Conservation (phyloP, 176 grass and related monocot species). For the Avena sativa region DNA sequence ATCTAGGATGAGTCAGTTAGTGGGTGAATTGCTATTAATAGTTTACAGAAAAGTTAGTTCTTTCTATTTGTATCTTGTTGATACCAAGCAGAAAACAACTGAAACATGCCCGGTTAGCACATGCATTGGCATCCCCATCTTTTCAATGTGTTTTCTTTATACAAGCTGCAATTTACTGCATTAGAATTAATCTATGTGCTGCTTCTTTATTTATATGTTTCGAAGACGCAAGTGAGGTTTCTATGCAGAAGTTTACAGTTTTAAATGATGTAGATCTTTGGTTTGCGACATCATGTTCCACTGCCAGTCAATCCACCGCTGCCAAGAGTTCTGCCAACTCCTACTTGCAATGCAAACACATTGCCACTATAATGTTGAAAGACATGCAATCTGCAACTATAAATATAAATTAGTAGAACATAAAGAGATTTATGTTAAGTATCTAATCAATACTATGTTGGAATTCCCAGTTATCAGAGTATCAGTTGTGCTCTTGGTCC, state of each 20-base stretch:
- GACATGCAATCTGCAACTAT: background rate
- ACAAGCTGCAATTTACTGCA: background rate
- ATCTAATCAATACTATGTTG: background rate
- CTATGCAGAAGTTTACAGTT: background rate
- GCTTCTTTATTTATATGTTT: background rate
- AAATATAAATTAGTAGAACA: background rate
- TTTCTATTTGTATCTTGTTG: conserved; percentile 1
- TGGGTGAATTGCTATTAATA: background rate
- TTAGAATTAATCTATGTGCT: background rate
- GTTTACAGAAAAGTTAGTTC: background rate
- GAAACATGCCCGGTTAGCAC: background rate
- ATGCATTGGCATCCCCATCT: conserved; percentile 13
- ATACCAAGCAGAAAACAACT: background rate
- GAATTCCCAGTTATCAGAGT: background rate
- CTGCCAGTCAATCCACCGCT: background rate
- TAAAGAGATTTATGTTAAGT: background rate
- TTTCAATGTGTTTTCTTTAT: background rate
- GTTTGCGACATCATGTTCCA: background rate
- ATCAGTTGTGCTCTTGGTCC: too few relatives aligned
- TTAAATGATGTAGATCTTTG: too few relatives aligned
- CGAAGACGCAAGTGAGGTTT: background rate
- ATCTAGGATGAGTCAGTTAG: background rate
- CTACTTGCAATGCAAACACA: background rate
- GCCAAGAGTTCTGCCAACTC: background rate
- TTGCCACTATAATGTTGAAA: background rate